Evolutionary conservation across 139 green algal genomes (phyloP).

Genomic region (Ettlia oleoabundans): DNA sequence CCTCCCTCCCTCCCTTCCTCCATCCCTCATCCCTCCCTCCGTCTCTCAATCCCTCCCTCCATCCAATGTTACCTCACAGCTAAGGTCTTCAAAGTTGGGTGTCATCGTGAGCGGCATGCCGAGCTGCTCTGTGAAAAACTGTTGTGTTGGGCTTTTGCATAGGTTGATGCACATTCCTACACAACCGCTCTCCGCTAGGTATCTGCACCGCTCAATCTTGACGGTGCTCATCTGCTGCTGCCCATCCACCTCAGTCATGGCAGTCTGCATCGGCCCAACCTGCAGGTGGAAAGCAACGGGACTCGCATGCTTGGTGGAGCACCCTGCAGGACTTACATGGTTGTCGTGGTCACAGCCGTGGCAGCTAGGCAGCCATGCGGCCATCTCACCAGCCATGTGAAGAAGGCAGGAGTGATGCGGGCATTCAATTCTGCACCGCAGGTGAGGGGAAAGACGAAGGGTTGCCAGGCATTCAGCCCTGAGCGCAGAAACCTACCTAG

Average conservation of each 20-base stretch:
- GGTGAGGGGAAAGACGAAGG: too few species aligned
- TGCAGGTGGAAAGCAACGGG: conserved; percentile 5
- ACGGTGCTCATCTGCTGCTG: conserved; percentile 55
- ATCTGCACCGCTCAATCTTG: conserved; percentile 76
- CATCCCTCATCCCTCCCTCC: too few species aligned
- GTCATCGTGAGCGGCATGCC: conserved; percentile 85
- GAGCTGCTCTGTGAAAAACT: conserved; percentile 83
- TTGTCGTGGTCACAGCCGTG: too few species aligned
- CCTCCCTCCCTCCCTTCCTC: too few species aligned
- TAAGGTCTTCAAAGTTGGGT: conserved; percentile 72
- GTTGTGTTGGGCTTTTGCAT: conserved; percentile 78
- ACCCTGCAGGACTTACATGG: too few species aligned
- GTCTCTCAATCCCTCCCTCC: too few species aligned
- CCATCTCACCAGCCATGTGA: conserved; percentile 74
- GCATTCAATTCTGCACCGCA: conserved; percentile 84
- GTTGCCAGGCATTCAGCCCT: too few species aligned
- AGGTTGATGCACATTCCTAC: conserved; percentile 87
- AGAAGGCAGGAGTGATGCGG: conserved; percentile 75
- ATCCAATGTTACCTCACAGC: too few species aligned
- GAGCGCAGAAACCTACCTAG: too few species aligned
- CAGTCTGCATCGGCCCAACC: conserved; percentile 17
- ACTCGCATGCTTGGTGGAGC: too few species aligned
- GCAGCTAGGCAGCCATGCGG: too few species aligned
- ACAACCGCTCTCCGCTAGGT: conserved; percentile 59
- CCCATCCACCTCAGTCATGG: neutral